Evolutionary conservation across 2,329 filamentous ascomycete species (phyloP).

Genomic region (Venturia pyrina): DNA sequence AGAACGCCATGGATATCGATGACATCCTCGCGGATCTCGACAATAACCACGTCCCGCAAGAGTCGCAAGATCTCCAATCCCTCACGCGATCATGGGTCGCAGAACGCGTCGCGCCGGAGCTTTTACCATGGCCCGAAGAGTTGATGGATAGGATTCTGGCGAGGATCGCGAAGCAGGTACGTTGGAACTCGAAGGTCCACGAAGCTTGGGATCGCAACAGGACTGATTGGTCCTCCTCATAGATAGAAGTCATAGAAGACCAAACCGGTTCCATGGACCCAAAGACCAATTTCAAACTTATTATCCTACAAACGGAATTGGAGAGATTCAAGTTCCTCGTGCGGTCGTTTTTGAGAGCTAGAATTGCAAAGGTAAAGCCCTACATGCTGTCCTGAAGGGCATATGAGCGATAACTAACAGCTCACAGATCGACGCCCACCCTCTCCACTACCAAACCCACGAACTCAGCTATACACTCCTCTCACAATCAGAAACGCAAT

Average conservation of each 20-base stretch:
- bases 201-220: not conserved
- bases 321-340: slow-evolving; percentile 90
- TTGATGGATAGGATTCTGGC: slow-evolving; percentile 76
- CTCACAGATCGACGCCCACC: slow-evolving; percentile 63
- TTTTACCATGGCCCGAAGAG: slow-evolving; percentile 67
- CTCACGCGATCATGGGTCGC: slow-evolving; percentile 89
- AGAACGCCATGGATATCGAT: slow-evolving; percentile 34
- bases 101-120: slow-evolving; percentile 78
- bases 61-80: slow-evolving; percentile 70
- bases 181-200: slow-evolving; percentile 11
- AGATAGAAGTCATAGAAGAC: slow-evolving; percentile 41
- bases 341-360: slow-evolving; percentile 67
- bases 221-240: slow-evolving; percentile 12
- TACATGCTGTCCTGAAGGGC: slow-evolving; percentile 17
- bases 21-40: slow-evolving; percentile 42
- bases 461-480: slow-evolving; percentile 39
- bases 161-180: slow-evolving; percentile 31
- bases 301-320: slow-evolving; percentile 92
- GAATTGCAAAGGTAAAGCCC: slow-evolving; percentile 67
- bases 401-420: slow-evolving; percentile 19
- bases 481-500: slow-evolving; percentile 67
- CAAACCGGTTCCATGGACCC: slow-evolving; percentile 79
- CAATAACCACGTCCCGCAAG: slow-evolving; percentile 38
- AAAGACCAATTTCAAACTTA: slow-evolving; percentile 83
- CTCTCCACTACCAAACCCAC: slow-evolving; percentile 52